phyloP scores from a whole-genome alignment of 2,329 filamentous ascomycete species.

The Cordyceps javanica region DNA sequence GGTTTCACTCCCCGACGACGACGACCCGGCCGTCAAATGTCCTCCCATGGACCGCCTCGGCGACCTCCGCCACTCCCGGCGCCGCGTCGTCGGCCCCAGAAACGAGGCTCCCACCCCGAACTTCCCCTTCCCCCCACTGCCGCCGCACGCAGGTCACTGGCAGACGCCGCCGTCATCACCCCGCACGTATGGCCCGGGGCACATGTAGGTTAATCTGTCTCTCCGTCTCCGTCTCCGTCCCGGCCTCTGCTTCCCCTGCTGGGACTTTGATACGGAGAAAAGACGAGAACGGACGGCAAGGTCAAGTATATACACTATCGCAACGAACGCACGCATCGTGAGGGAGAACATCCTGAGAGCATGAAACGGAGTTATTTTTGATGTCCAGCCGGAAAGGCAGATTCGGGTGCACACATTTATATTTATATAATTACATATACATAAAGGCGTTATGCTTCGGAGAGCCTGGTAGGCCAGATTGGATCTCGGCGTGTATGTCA shows the following conservation, averaged over 20 bases:
- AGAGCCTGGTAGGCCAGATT: not conserved
- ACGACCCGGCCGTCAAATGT: constrained; percentile 52
- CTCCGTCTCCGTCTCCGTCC: too few relatives aligned
- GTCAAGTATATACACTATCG: too few relatives aligned
- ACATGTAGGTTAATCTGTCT: too few relatives aligned
- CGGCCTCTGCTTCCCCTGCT: not conserved
- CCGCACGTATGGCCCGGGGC: not conserved
- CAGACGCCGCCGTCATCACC: constrained; percentile 31
- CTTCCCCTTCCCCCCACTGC: not conserved
- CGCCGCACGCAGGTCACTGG: constrained; percentile 22
- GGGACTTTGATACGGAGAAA: too few relatives aligned
- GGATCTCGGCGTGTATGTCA: not conserved
- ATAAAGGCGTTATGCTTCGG: not conserved
- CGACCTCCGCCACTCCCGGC: constrained; percentile 36
- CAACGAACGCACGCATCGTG: too few relatives aligned
- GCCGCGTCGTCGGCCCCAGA: constrained; percentile 28
- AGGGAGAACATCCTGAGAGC: too few relatives aligned
- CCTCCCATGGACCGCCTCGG: constrained; percentile 51
- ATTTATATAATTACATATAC: not conserved
- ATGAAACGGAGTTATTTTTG: constrained; percentile 17
- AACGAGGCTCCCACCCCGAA: constrained; percentile 4
- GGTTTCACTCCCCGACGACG: constrained; percentile 56
- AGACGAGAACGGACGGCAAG: too few relatives aligned
- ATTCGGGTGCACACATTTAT: not conserved
- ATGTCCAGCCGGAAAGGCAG: too few relatives aligned